Conservation (phyloP, 495 filamentous ascomycete genomes). For the Daldinia concentrica region DNA sequence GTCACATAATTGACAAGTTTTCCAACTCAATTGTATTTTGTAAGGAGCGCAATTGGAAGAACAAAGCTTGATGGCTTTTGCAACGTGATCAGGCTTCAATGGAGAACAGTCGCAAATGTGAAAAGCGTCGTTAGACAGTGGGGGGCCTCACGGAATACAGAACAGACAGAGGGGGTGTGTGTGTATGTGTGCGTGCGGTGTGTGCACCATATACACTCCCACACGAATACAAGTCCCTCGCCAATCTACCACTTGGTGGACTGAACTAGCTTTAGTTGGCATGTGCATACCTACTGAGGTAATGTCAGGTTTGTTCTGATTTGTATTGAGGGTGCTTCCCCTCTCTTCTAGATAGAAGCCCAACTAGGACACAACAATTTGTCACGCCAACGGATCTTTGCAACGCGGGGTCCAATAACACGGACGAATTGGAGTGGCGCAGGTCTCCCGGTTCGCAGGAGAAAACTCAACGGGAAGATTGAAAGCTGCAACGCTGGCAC, state of each 20-base stretch:
- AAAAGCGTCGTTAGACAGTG: constrained; percentile 21
- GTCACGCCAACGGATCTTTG: constrained; percentile 36
- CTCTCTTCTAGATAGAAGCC: constrained; percentile 31
- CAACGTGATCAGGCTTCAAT: constrained; percentile 45
- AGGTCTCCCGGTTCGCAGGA: constrained; percentile 25
- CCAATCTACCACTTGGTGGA: constrained; percentile 24
- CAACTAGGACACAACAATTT: constrained; percentile 39
- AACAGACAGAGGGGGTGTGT: constrained; percentile 11
- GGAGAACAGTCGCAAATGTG: constrained; percentile 31
- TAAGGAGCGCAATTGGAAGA: constrained; percentile 29
- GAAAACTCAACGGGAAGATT: constrained; percentile 5
- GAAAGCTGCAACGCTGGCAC: constrained; percentile 28
- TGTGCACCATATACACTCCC: constrained; percentile 11
- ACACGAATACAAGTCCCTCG: constrained; percentile 3
- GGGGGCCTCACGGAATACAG: constrained; percentile 11
- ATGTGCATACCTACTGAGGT: constrained; percentile 23
- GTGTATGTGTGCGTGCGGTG: background rate
- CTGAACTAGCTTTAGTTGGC: constrained; percentile 26
- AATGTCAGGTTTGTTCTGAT: constrained; percentile 11
- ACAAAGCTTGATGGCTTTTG: constrained; percentile 33
- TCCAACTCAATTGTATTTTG: constrained; percentile 36
- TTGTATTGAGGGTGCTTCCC: constrained; percentile 1
- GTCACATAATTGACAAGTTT: constrained; percentile 30
- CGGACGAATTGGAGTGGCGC: constrained; percentile 33
- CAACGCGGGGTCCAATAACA: constrained; percentile 42